A percentile compares a stretch with the other conserved stretches of the same genome.
These are phyloP conservation scores for Talaromyces nanjingensis DNA, from an alignment of 495 filamentous ascomycete species.

Conservation along the genomic window DNA sequence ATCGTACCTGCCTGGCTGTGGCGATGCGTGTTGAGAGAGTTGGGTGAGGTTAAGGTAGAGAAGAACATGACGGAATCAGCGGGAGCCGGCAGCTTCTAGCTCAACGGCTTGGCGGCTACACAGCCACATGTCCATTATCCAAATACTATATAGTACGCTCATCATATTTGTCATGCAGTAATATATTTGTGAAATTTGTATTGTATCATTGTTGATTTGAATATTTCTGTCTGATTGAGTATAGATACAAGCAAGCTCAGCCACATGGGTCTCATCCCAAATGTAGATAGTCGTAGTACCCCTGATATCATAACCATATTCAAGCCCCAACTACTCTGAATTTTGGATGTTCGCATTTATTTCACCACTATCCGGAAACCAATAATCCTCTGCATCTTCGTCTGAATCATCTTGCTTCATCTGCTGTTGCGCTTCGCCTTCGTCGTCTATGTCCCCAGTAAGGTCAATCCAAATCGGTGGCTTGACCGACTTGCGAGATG, in stretches of 20 bases:
- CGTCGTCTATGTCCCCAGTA: constrained; percentile 21
- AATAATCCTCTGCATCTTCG: constrained; percentile 34
- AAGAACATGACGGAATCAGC: constrained; percentile 1
- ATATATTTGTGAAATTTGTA: not conserved
- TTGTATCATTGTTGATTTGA: not conserved
- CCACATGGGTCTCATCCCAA: not conserved
- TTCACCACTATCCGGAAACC: constrained; percentile 33
- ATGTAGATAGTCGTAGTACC: not conserved
- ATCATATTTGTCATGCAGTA: no score
- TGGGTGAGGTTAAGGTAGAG: not conserved
- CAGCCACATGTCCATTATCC: constrained; percentile 1
- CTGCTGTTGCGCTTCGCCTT: not conserved
- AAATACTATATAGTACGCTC: no score
- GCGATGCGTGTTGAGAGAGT: not conserved
- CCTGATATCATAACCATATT: not conserved
- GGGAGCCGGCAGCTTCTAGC: not conserved
- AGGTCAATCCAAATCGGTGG: constrained; percentile 22
- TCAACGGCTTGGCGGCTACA: constrained; percentile 1
- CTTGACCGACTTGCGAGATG: not conserved
- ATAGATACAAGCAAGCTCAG: not conserved
- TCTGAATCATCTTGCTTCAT: not conserved
- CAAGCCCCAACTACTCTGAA: constrained; percentile 5
- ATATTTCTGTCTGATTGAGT: not conserved
- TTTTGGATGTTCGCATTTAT: constrained; percentile 27
- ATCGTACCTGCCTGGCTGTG: not conserved